Evolutionary conservation across 306 rosid species (phyloP), one percentile per base, ranked within the genome.

Genomic region (Canavalia gladiata): DNA sequence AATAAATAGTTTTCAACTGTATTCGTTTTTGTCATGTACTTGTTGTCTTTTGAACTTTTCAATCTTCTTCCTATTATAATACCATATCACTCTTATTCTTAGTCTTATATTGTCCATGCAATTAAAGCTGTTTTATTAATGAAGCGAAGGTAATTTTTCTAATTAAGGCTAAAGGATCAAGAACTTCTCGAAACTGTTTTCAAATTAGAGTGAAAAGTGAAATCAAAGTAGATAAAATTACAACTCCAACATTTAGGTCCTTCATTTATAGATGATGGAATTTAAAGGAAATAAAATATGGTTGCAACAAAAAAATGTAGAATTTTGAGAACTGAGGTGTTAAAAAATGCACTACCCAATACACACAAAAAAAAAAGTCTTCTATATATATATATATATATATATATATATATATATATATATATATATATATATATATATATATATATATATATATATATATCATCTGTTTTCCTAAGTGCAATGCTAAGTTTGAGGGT

Each of bases 141-240:
- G 47, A 45, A 71, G 6, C 25, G 25, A 50, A 37, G 76, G n/a
- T 70, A 31, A 49, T 34, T 33, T 71, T 50, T 50, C 30, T 6
- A 33, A 50, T 13, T 46, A 71, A 68, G 30, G 47, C 62, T 18
- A 71, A n/a, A 31, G 62, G 47, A 50, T 76, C 58, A 68, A 39
- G 7, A 11, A 41, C 9, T 8, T 60, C 49, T 50, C 8, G 1
- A 47, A 59, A 18, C 67, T 68, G 31, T 49, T 13, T 68, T 13
- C 41, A 8, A 52, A 68, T 10, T 39, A 11, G 50, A 50, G 62
- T 69, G 57, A 51, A 34, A 55, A 1, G 45, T 8, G 35, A 46
- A 57, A 41, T 13, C 4, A 63, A 63, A 11, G 42, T 9, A 59
- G 42, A 62, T 42, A 62, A 62, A 33, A 10, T 62, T 12, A 34